Evolutionary conservation across 2,329 filamentous ascomycete species (phyloP).

Genomic region (Arthroderma sp.): DNA sequence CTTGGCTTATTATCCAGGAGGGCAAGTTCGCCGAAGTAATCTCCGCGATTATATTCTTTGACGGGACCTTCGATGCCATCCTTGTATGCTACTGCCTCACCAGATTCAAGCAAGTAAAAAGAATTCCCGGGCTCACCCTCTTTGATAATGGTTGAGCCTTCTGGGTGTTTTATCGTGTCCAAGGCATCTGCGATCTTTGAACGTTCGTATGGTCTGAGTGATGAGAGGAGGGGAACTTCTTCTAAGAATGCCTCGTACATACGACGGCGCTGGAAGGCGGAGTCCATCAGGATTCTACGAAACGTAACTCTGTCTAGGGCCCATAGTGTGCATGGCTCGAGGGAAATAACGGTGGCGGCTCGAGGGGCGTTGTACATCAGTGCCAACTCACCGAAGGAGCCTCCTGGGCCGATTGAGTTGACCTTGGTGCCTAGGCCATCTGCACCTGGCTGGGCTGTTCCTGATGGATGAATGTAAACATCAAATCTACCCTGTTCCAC

Average conservation of each 20-base stretch:
- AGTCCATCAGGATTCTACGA: constrained; percentile 95
- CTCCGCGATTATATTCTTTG: constrained; percentile 74
- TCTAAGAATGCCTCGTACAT: constrained; percentile 97
- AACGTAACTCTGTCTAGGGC: constrained; percentile 91
- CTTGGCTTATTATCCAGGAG: constrained; percentile 86
- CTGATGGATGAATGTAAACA: constrained; percentile 71
- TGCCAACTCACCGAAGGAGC: constrained; percentile 90
- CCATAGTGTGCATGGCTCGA: constrained; percentile 76
- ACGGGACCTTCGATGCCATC: constrained; percentile 56
- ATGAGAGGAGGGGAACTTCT: constrained; percentile 73
- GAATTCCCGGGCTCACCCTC: constrained; percentile 85
- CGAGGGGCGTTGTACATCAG: constrained; percentile 98
- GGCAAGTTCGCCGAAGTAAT: constrained; percentile 94
- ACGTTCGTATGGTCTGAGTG: constrained; percentile 80
- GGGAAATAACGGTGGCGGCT: constrained; percentile 82
- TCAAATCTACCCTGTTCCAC: constrained; percentile 86
- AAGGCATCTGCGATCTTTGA: constrained; percentile 96
- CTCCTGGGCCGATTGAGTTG: constrained; percentile 67
- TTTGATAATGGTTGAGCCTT: constrained; percentile 70
- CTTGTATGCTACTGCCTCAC: constrained; percentile 78
- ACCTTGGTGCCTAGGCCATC: constrained; percentile 77
- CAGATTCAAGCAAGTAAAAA: constrained; percentile 81
- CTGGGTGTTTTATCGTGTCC: constrained; percentile 73
- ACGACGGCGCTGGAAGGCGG: constrained; percentile 83
- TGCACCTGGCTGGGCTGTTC: constrained; percentile 59